These are phyloP conservation scores for Phanerochaete sordida DNA, from an alignment of 768 basidiomycete species.

Conservation along the genomic window DNA sequence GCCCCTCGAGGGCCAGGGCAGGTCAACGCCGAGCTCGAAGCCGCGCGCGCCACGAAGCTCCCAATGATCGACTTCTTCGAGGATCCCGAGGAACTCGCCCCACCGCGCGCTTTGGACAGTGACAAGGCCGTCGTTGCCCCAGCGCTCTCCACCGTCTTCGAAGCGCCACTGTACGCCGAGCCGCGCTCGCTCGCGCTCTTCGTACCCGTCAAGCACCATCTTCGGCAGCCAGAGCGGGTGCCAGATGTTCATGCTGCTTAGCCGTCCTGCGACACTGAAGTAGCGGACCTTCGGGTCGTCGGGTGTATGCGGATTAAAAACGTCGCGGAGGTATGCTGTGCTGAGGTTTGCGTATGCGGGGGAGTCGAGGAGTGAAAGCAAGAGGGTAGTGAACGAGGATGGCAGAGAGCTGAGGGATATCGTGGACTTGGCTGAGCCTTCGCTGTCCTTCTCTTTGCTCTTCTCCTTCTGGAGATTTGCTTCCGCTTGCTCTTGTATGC, in stretches of 20 bases:
- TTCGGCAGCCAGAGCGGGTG: constrained; percentile 98
- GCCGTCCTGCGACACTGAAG: constrained; percentile 86
- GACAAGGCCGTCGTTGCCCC: constrained; percentile 93
- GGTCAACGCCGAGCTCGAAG: constrained; percentile 44
- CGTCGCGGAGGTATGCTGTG: constrained; percentile 69
- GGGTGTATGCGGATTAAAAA: constrained; percentile 83
- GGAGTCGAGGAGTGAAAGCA: constrained; percentile 88
- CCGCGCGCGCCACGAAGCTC: constrained; percentile 89
- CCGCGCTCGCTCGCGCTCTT: constrained; percentile 52
- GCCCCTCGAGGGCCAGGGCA: constrained; percentile 30
- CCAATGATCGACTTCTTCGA: constrained; percentile 96
- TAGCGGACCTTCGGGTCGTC: constrained; percentile 83
- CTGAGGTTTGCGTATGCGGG: constrained; percentile 96
- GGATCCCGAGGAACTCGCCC: constrained; percentile 91
- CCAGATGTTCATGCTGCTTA: constrained; percentile 64
- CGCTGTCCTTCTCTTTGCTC: constrained; percentile 25
- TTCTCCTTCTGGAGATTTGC: too few species aligned
- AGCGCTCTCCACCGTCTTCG: constrained; percentile 35
- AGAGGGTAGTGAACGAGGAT: constrained; percentile 80
- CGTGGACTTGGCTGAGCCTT: constrained; percentile 30
- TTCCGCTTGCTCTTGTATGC: background rate
- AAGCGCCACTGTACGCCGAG: constrained; percentile 25
- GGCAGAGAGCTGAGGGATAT: constrained; percentile 65
- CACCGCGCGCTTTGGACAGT: constrained; percentile 90
- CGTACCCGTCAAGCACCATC: constrained; percentile 85